Evolutionary conservation across 2,329 filamentous ascomycete species (phyloP).

Genomic region (Aureobasidium mangrovei): DNA sequence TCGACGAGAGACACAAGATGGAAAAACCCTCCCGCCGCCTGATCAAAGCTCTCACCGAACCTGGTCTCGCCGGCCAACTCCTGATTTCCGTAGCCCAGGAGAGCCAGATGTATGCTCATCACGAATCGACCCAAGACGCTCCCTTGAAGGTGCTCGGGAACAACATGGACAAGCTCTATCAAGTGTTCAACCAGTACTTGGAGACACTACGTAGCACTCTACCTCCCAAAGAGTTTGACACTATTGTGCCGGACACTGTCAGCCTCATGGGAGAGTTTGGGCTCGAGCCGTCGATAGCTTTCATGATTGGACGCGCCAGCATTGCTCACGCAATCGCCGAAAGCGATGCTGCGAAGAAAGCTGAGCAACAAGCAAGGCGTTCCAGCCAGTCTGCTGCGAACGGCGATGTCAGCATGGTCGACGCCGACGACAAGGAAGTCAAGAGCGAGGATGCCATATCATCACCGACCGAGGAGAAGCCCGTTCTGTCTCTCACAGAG

Average conservation of each 20-base stretch:
- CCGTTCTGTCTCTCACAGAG: conserved; percentile 3
- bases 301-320: conserved; percentile 70
- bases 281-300: conserved; percentile 71
- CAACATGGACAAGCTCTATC: conserved; percentile 82
- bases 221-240: conserved; percentile 65
- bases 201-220: conserved; percentile 80
- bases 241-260: conserved; percentile 64
- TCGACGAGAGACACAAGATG: conserved; percentile 71
- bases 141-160: conserved; percentile 85
- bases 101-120: conserved; percentile 75
- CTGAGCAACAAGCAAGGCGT: conserved; percentile 24
- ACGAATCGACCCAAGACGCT: conserved; percentile 58
- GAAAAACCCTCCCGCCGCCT: conserved; percentile 63
- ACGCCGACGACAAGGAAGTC: conserved; percentile 20
- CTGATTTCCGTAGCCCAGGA: conserved; percentile 89
- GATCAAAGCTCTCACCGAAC: conserved; percentile 68
- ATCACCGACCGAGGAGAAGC: conserved; percentile 12
- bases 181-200: conserved; percentile 76
- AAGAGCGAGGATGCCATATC: conserved; percentile 27
- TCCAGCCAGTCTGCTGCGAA: conserved; percentile 26
- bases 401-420: conserved; percentile 50
- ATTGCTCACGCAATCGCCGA: conserved; percentile 57
- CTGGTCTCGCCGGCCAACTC: conserved; percentile 68
- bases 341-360: conserved; percentile 29
- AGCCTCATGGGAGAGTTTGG: conserved; percentile 70